Evolutionary conservation across 1,139 yeast species (phyloP), one percentile per base, ranked within the genome.

Genomic region (Debaryomyces nepalensis): DNA sequence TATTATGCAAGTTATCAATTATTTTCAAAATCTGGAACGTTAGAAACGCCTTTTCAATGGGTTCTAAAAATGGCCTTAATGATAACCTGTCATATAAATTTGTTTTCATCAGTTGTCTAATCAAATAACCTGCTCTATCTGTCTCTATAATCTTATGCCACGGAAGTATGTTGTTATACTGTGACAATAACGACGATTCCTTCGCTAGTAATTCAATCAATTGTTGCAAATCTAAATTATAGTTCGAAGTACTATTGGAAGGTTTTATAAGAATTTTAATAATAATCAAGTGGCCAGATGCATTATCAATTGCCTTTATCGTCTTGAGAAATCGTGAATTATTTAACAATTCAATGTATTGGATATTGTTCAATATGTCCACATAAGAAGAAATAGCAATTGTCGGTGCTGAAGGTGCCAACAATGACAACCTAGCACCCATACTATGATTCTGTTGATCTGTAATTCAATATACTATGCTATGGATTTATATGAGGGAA

Each of bases 401-500:
- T 1, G 97, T 87, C 4, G 95, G 91, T 3, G 97, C 90, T 10
- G 93, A 82, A 5, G 97, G 97, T 21, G 97, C 89, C 58, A 89
- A 67, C 37, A 87, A 70, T 4, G 97, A 90, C 51, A 91, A 69
- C 60, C 87, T 86, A 15, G 88, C 89, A 12, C 97, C 97, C 97
- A 91, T 90, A 10, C 5, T 26, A 21, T 33, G 32, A 22, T 14
- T 19, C n/a, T 15, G 10, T 10, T 16, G 18, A 27, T 14, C 21
- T 19, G 19, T 8, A 16, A 22, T 33, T 21, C 21, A 15, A 22
- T 21, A 4, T 33, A 22, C 6, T 33, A 20, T 10, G 24, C 11
- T 3, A 8, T 10, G 9, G 23, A 29, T 7, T 15, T 14, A 16
- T 8, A 29, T 9, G 9, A 29, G 16, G 19, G 4, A 2, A 29